These are phyloP conservation scores for Hypericum androsaemum DNA, from an alignment of 345 rosid genomes.

Conservation along the genomic window DNA sequence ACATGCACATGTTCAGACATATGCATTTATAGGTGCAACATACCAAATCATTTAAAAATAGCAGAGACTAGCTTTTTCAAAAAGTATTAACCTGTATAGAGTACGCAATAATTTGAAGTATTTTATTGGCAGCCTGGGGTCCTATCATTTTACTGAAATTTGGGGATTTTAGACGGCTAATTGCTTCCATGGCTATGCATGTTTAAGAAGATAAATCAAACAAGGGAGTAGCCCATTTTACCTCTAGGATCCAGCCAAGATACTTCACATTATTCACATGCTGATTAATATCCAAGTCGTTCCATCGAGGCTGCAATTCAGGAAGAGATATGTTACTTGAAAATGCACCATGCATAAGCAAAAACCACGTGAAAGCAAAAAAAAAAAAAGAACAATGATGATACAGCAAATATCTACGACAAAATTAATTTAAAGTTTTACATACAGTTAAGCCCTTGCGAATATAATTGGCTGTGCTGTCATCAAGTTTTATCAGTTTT, in stretches of 20 bases:
- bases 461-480: slow-evolving; percentile 58
- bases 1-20: too few species aligned
- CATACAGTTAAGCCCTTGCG: slow-evolving; percentile 82
- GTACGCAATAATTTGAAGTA: background rate
- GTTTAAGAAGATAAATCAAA: too few species aligned
- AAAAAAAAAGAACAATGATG: background rate
- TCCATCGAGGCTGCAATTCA: slow-evolving; percentile 81
- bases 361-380: background rate
- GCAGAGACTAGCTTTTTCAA: too few species aligned
- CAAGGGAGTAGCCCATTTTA: slow-evolving; percentile 10
- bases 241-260: slow-evolving; percentile 97
- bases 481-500: slow-evolving; percentile 80
- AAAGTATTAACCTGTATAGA: background rate
- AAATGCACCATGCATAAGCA: background rate
- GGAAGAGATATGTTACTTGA: background rate
- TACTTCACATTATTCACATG: slow-evolving; percentile 98
- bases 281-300: slow-evolving; percentile 93
- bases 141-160: too few species aligned
- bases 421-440: background rate
- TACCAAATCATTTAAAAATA: too few species aligned
- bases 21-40: too few species aligned
- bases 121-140: too few species aligned
- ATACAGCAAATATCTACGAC: too few species aligned
- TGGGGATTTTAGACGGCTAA: background rate
- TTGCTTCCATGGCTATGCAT: too few species aligned